Base-by-base conservation (phyloP, 2,329 filamentous ascomycete species). In the Microcera coccophila region DNA sequence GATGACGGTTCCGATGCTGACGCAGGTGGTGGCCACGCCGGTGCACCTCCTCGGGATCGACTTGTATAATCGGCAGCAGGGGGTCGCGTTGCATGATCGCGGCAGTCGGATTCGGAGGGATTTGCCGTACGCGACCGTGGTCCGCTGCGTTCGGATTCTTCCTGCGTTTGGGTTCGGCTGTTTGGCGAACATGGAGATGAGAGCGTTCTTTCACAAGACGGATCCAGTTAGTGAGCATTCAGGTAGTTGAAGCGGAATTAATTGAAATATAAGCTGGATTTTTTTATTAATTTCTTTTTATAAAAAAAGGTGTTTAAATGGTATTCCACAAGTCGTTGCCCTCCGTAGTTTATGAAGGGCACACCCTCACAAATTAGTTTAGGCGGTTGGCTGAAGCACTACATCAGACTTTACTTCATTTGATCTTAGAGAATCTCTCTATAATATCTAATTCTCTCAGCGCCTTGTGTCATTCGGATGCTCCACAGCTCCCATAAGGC, bases 391-490 rank as follows among this genome's bases (percentile, higher is more conserved):
- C n/a, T n/a, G n/a, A n/a, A n/a, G n/a, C n/a, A n/a, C n/a, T n/a
- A n/a, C n/a, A n/a, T n/a, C n/a, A n/a, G n/a, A n/a, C n/a, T n/a
- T n/a, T n/a, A n/a, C n/a, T n/a, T n/a, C n/a, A n/a, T n/a, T n/a
- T n/a, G n/a, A n/a, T n/a, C n/a, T n/a, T n/a, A n/a, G n/a, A n/a
- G n/a, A n/a, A n/a, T n/a, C n/a, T n/a, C n/a, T n/a, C n/a, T n/a
- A n/a, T n/a, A n/a, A n/a, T 28, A 28, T 28, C 14, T 14, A 32
- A 14, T 15, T 32, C 8, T 32, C 15, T 32, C 24, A 21, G n/a
- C 26, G 42, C 29, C 45, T 39, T 15, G 67, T 72, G 46, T 72
- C 68, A 39, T 72, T 72, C 0, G 71, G 61, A 50, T 72, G 69
- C 10, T 56, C 44, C 2, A 52, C 54, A 1, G 54, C 62, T 14